Evolutionary conservation across 1,139 yeast genomes (phyloP).

Genomic region (Pichia sp.): DNA sequence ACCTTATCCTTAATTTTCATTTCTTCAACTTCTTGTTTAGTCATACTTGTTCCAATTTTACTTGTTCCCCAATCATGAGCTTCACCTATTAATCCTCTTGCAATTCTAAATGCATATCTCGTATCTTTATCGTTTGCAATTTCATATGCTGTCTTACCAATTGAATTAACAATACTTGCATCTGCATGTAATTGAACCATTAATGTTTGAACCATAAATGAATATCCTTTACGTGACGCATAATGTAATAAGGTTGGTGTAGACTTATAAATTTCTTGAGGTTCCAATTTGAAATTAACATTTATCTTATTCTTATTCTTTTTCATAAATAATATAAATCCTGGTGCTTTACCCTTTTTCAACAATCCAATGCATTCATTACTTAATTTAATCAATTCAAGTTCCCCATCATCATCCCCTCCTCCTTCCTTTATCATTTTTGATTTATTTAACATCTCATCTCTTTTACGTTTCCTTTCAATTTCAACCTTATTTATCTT

Average conservation of each 20-base stretch:
- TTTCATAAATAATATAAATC: constrained; percentile 54
- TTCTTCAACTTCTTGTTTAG: constrained; percentile 38
- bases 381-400: constrained; percentile 35
- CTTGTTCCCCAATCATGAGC: constrained; percentile 45
- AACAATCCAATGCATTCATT: constrained; percentile 51
- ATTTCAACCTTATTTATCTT: constrained; percentile 34
- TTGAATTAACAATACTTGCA: constrained; percentile 48
- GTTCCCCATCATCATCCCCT: constrained; percentile 4
- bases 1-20: constrained; percentile 1
- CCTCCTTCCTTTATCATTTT: constrained; percentile 10
- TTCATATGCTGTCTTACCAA: constrained; percentile 63
- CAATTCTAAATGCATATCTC: constrained; percentile 57
- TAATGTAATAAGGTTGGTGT: constrained; percentile 77
- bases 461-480: constrained; percentile 27
- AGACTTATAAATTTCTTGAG: constrained; percentile 42
- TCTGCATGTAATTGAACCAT: constrained; percentile 63
- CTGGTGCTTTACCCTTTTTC: constrained; percentile 75
- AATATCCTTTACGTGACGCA: constrained; percentile 63
- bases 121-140: constrained; percentile 39
- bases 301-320: constrained; percentile 53
- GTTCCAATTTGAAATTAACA: constrained; percentile 44
- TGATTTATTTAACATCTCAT: constrained; percentile 27
- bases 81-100: constrained; percentile 56
- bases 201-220: constrained; percentile 62
- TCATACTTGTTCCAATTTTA: constrained; percentile 58